Evolutionary conservation across 306 rosid genomes (phyloP).

Genomic region (apple (Malus domestica)): DNA sequence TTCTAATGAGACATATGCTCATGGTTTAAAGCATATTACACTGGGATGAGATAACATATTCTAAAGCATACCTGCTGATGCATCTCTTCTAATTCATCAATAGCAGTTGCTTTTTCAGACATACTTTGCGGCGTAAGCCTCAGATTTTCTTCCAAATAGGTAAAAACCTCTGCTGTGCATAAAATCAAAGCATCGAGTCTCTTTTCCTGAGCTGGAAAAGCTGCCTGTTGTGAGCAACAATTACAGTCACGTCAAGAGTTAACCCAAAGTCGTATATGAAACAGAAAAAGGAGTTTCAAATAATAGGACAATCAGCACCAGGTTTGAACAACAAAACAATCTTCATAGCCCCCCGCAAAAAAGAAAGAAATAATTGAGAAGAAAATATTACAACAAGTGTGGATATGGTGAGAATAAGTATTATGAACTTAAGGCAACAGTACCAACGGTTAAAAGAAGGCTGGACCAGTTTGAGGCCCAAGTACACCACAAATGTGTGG

Average conservation of each 20-base stretch:
- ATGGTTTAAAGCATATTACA: not conserved
- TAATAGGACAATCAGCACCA: not conserved
- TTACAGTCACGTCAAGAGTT: slow-evolving; percentile 11
- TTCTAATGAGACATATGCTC: slow-evolving; percentile 5
- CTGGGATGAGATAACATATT: not conserved
- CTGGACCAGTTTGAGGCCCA: not conserved
- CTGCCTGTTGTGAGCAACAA: slow-evolving; percentile 48
- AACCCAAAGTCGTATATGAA: slow-evolving; percentile 9
- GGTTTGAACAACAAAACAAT: not conserved
- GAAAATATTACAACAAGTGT: not conserved
- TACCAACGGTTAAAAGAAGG: not conserved
- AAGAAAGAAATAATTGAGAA: not conserved
- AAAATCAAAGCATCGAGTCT: slow-evolving; percentile 79
- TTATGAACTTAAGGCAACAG: not conserved
- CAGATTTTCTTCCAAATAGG: slow-evolving; percentile 81
- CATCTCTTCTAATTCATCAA: slow-evolving; percentile 87
- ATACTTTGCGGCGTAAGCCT: slow-evolving; percentile 76
- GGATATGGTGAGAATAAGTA: not conserved
- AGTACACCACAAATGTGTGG: not conserved
- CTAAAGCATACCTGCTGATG: slow-evolving; percentile 63
- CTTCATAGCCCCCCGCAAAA: too few species aligned
- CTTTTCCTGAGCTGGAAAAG: slow-evolving; percentile 87
- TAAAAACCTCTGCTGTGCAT: slow-evolving; percentile 67
- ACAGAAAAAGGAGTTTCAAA: not conserved
- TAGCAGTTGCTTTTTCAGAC: slow-evolving; percentile 75